Evolutionary conservation across 1,284 basidiomycete genomes (phyloP).

Genomic region (Cryptococcus floricola): DNA sequence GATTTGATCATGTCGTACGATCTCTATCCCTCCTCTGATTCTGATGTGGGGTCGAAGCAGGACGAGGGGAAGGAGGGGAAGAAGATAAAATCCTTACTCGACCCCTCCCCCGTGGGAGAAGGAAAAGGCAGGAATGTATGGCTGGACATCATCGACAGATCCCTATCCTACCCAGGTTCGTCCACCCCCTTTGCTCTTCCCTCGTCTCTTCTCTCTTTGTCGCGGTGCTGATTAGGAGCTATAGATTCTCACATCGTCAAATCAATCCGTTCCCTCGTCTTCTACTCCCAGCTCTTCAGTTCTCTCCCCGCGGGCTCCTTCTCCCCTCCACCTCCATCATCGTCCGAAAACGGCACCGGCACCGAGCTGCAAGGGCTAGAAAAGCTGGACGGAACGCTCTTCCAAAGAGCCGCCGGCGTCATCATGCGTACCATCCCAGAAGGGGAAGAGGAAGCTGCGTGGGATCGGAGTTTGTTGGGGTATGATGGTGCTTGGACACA

Average conservation of each 20-base stretch:
- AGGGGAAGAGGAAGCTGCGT: conserved; percentile 48
- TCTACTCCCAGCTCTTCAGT: conserved; percentile 56
- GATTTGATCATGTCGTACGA: conserved; percentile 59
- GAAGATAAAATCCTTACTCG: conserved; percentile 7
- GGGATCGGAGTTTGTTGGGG: conserved; percentile 63
- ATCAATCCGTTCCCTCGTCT: conserved; percentile 57
- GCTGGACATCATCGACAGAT: conserved; percentile 57
- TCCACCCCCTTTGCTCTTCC: neutral
- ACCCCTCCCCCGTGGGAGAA: too few relatives aligned
- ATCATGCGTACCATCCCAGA: conserved; percentile 55
- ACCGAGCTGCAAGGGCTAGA: conserved; percentile 48
- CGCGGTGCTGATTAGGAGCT: neutral
- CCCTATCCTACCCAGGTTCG: conserved; percentile 53
- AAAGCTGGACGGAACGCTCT: conserved; percentile 60
- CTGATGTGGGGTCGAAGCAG: conserved; percentile 4
- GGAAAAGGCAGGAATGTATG: conserved; percentile 55
- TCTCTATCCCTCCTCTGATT: conserved; percentile 50
- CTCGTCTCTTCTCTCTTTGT: neutral
- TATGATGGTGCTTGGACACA: conserved; percentile 65
- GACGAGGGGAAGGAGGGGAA: conserved; percentile 24
- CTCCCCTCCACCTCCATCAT: conserved; percentile 10
- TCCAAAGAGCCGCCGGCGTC: conserved; percentile 61
- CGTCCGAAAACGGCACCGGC: conserved; percentile 26
- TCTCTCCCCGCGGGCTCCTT: conserved; percentile 50
- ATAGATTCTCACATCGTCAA: conserved; percentile 62